phyloP scores from a whole-genome alignment of 225 moss, liverwort and hornwort species.

The Pleurozium schreberi region DNA sequence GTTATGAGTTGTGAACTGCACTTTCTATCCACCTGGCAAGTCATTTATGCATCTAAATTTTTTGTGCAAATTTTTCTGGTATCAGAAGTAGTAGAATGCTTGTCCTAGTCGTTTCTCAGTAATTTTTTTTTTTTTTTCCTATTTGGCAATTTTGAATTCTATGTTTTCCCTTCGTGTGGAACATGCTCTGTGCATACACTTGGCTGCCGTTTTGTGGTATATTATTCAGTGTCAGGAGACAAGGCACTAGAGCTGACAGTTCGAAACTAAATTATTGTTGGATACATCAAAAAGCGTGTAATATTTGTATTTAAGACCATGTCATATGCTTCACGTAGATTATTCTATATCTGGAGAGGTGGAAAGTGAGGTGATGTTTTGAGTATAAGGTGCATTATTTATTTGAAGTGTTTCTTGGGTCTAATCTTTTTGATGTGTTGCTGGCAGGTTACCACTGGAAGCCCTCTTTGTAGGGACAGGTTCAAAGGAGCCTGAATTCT shows the following conservation, averaged over 20 bases:
- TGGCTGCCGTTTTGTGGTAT: neutral
- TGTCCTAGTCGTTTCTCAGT: neutral
- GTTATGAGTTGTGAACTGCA: neutral
- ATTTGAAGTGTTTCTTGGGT: neutral
- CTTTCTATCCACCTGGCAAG: neutral
- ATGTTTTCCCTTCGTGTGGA: neutral
- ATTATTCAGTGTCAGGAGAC: neutral
- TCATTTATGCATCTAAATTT: neutral
- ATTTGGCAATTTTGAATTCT: neutral
- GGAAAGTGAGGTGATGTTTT: neutral
- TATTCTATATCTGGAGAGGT: neutral
- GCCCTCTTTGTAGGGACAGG: neutral
- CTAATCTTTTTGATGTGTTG: neutral
- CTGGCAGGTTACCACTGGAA: slow-evolving; percentile 1
- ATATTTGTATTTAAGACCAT: neutral
- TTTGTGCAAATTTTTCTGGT: neutral
- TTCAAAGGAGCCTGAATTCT: neutral
- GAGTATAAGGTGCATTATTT: neutral
- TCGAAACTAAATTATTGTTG: neutral
- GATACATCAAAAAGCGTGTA: neutral
- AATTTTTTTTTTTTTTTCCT: neutral
- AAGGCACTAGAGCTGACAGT: neutral
- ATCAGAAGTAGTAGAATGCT: neutral
- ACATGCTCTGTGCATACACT: neutral
- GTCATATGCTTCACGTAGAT: neutral